A percentile compares a stretch with the other conserved stretches of the same genome.
These are phyloP conservation scores for Auricularia auricula-judae DNA, from an alignment of 768 basidiomycete genomes.

Conservation along the genomic window DNA sequence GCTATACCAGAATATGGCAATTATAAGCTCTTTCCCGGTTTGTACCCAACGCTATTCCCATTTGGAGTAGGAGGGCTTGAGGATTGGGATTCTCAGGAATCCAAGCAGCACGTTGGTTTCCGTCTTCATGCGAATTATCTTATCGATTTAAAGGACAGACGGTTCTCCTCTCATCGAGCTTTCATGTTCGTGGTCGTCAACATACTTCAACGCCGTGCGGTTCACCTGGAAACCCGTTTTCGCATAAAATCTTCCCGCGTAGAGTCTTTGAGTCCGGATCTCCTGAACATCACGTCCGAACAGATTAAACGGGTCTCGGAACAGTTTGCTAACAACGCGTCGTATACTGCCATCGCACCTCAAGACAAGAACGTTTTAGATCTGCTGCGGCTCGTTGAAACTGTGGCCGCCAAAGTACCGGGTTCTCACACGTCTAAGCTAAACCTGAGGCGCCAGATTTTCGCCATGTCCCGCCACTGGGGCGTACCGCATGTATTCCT, in stretches of 20 bases:
- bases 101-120: slow-evolving; percentile 8
- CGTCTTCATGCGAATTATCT: slow-evolving; percentile 16
- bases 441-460: slow-evolving; percentile 14
- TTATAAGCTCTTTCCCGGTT: slow-evolving; percentile 19
- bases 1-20: slow-evolving; percentile 23
- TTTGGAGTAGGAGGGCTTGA: slow-evolving; percentile 23
- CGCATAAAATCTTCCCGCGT: slow-evolving; percentile 11
- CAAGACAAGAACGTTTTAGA: slow-evolving; percentile 14
- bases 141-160: slow-evolving; percentile 11
- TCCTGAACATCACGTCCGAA: slow-evolving; percentile 4
- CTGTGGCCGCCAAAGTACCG: slow-evolving; percentile 20
- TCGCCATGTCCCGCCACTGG: slow-evolving; percentile 19
- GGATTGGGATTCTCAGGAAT: slow-evolving; percentile 1
- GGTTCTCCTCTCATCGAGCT: slow-evolving; percentile 15
- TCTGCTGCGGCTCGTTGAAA: slow-evolving; percentile 19
- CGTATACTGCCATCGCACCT: neutral
- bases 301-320: slow-evolving; percentile 2
- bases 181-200: slow-evolving; percentile 20
- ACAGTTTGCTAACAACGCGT: slow-evolving; percentile 6
- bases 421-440: slow-evolving; percentile 22
- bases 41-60: slow-evolving; percentile 23
- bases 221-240: slow-evolving; percentile 17
- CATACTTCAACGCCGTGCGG: slow-evolving; percentile 15
- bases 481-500: slow-evolving; percentile 19
- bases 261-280: slow-evolving; percentile 7